Conservation (phyloP, 2,329 filamentous ascomycete genomes). For the Fusarium napiforme region DNA sequence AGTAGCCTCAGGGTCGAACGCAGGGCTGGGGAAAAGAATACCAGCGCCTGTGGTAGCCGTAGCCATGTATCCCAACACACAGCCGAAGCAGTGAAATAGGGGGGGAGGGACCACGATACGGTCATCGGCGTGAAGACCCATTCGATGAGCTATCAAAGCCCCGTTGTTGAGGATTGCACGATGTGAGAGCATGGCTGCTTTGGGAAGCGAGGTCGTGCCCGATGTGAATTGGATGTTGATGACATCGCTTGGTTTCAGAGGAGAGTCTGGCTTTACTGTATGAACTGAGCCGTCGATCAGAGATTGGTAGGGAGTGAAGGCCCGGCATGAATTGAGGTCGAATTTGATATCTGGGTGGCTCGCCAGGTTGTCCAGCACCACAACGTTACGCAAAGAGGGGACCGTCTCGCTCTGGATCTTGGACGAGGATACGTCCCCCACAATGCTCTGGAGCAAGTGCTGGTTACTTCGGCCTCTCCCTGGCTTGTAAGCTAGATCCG, state of each 20-base stretch:
- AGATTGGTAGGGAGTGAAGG: conserved; percentile 58
- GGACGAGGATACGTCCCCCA: conserved; percentile 53
- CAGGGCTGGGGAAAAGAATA: conserved; percentile 87
- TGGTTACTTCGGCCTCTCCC: conserved; percentile 65
- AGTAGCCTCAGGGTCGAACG: conserved; percentile 82
- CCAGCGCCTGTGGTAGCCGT: conserved; percentile 82
- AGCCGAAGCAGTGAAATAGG: conserved; percentile 91
- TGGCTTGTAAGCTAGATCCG: conserved; percentile 78
- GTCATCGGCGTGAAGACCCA: conserved; percentile 81
- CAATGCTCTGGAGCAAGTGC: conserved; percentile 57
- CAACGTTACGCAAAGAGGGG: conserved; percentile 75
- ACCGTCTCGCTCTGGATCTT: conserved; percentile 60
- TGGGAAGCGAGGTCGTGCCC: conserved; percentile 90
- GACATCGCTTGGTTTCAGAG: conserved; percentile 71
- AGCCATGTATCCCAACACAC: conserved; percentile 94
- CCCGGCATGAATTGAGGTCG: conserved; percentile 52
- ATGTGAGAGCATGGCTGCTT: conserved; percentile 91
- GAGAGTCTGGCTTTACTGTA: conserved; percentile 56
- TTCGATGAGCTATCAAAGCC: conserved; percentile 81
- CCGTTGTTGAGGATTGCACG: conserved; percentile 93
- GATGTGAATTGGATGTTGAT: conserved; percentile 98
- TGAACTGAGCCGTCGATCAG: conserved; percentile 52
- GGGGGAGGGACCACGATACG: conserved; percentile 87
- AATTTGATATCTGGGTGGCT: conserved; percentile 59
- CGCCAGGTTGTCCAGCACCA: conserved; percentile 81